Conservation (phyloP, 1,284 basidiomycete species). For the Ganoderma boninense region DNA sequence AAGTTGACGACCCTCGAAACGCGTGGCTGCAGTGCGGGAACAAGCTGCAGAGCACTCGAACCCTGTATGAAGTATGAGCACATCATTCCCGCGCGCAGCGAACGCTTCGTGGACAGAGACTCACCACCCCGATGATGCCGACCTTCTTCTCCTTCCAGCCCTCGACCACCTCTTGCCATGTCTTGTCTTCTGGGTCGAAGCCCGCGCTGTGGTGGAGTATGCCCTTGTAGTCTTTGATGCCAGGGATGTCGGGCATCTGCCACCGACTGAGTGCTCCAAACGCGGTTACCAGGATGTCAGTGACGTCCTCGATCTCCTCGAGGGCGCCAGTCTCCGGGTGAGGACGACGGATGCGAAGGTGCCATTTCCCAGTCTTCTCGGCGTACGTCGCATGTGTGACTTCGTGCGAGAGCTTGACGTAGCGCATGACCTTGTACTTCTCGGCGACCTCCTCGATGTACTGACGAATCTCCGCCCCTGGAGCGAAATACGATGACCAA, state of each 20-base stretch:
- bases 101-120: constrained; percentile 27
- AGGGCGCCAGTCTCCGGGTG: constrained; percentile 34
- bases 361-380: constrained; percentile 61
- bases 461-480: constrained; percentile 62
- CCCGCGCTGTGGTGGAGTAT: constrained; percentile 62
- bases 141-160: constrained; percentile 63
- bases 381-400: constrained; percentile 59
- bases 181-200: constrained; percentile 56
- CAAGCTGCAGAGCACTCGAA: constrained; percentile 71
- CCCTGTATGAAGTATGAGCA: constrained; percentile 48
- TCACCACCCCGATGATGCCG: constrained; percentile 69
- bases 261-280: constrained; percentile 60
- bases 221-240: constrained; percentile 60
- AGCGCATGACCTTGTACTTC: constrained; percentile 62
- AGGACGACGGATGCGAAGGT: constrained; percentile 50
- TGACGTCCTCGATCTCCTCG: constrained; percentile 58
- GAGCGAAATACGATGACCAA: constrained; percentile 68
- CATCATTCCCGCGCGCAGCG: not conserved
- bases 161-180: constrained; percentile 57
- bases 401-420: constrained; percentile 63
- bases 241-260: constrained; percentile 67
- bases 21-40: constrained; percentile 63
- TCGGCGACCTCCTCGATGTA: constrained; percentile 64
- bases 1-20: constrained; percentile 63
- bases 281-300: constrained; percentile 61